Conservation (phyloP, 2,329 filamentous ascomycete species). For the Paracoccidioides brasiliensis region DNA sequence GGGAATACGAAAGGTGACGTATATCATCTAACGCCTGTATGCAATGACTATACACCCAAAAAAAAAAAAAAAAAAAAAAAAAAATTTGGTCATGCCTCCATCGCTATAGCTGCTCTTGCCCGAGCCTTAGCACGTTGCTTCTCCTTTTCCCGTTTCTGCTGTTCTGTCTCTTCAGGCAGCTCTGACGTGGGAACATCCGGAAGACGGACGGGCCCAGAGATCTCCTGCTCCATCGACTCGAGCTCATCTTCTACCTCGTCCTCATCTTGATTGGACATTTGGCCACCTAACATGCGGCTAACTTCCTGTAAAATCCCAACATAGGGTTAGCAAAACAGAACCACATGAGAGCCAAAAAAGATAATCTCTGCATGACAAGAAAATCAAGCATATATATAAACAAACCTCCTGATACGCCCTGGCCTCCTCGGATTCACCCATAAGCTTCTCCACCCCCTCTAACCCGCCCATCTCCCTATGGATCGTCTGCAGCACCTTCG, state of each 20-base stretch:
- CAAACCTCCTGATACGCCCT: constrained; percentile 76
- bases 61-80: not conserved
- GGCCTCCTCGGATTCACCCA: constrained; percentile 84
- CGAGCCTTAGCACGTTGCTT: constrained; percentile 24
- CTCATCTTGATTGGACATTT: constrained; percentile 88
- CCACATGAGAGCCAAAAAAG: not conserved
- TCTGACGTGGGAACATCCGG: constrained; percentile 28
- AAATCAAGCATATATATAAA: constrained; percentile 2
- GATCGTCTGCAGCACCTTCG: constrained; percentile 76
- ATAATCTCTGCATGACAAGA: not conserved
- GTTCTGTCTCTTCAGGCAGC: constrained; percentile 18
- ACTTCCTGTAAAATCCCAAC: constrained; percentile 52
- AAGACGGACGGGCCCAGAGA: constrained; percentile 26
- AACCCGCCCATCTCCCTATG: constrained; percentile 92
- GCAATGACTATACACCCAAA: not conserved
- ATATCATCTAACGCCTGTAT: not conserved
- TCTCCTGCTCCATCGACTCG: constrained; percentile 60
- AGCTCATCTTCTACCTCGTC: constrained; percentile 96
- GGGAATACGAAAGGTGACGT: too few species aligned
- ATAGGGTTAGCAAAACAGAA: not conserved
- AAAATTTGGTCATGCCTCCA: constrained; percentile 14
- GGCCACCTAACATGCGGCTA: constrained; percentile 75
- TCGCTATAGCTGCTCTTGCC: constrained; percentile 15
- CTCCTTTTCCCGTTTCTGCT: constrained; percentile 19
- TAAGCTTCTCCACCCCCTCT: constrained; percentile 84